Conservation (phyloP, 768 basidiomycete genomes). For the Agaricus sinodeliciosus region DNA sequence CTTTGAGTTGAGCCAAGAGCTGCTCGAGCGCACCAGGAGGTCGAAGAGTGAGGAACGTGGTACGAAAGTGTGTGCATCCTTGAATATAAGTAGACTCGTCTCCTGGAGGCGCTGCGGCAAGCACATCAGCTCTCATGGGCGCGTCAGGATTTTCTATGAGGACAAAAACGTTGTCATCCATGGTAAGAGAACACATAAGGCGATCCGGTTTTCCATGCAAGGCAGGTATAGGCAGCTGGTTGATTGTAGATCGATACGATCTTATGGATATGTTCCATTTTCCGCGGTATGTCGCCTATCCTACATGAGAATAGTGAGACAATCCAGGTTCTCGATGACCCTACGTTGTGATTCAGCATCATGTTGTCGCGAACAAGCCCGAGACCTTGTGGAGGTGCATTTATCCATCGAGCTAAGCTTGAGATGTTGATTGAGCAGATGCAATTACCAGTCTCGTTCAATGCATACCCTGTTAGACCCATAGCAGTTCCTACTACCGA, state of each 20-base stretch:
- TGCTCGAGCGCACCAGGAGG: slow-evolving; percentile 75
- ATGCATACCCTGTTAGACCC: slow-evolving; percentile 57
- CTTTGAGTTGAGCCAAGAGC: slow-evolving; percentile 64
- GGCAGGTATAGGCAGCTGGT: slow-evolving; percentile 36
- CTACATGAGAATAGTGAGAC: slow-evolving; percentile 12
- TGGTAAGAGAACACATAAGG: slow-evolving; percentile 68
- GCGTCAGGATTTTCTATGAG: slow-evolving; percentile 71
- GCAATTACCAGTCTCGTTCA: not conserved
- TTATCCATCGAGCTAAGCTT: slow-evolving; percentile 77
- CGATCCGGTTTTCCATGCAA: slow-evolving; percentile 51
- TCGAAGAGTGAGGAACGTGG: slow-evolving; percentile 68
- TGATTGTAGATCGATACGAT: slow-evolving; percentile 69
- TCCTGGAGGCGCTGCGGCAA: slow-evolving; percentile 35
- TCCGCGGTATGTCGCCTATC: slow-evolving; percentile 52
- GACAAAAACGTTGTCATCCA: slow-evolving; percentile 78
- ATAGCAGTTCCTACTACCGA: slow-evolving; percentile 20
- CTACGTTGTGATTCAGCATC: slow-evolving; percentile 58
- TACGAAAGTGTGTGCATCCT: slow-evolving; percentile 61
- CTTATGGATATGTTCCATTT: slow-evolving; percentile 67
- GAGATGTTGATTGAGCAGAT: slow-evolving; percentile 6
- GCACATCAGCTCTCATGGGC: slow-evolving; percentile 58
- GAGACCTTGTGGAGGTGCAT: slow-evolving; percentile 70
- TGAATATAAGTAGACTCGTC: slow-evolving; percentile 37
- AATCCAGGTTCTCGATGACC: slow-evolving; percentile 14
- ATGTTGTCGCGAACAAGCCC: slow-evolving; percentile 68